Conservation (phyloP, 768 basidiomycete species). For the Rhizopogon sp. region DNA sequence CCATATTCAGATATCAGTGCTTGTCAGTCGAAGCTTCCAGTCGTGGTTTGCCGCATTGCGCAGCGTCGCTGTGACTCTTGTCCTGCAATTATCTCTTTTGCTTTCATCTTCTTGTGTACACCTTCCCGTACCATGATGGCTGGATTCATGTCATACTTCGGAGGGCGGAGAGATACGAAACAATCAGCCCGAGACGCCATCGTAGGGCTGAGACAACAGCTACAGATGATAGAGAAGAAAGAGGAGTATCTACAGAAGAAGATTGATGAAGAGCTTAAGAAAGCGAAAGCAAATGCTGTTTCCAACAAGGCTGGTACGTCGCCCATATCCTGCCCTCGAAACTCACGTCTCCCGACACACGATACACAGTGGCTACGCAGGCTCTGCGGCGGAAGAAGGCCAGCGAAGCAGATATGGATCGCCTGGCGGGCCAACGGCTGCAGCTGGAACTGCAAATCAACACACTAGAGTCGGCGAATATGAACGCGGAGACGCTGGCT, state of each 20-base stretch:
- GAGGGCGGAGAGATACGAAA: conserved; percentile 76
- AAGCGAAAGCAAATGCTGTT: conserved; percentile 89
- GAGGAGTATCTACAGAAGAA: conserved; percentile 95
- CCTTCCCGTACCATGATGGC: conserved; percentile 51
- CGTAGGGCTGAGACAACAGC: conserved; percentile 85
- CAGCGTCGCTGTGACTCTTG: conserved; percentile 6
- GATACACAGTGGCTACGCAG: conserved; percentile 67
- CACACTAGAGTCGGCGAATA: conserved; percentile 94
- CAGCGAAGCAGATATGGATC: conserved; percentile 81
- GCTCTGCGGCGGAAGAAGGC: conserved; percentile 94
- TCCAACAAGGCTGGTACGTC: conserved; percentile 89
- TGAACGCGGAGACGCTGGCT: conserved; percentile 95
- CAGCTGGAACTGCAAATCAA: conserved; percentile 97
- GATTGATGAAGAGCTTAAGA: conserved; percentile 91
- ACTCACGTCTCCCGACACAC: conserved; percentile 1
- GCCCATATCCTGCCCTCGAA: not conserved
- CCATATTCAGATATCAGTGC: conserved; percentile 21
- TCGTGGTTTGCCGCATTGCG: conserved; percentile 2
- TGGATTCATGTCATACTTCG: conserved; percentile 85
- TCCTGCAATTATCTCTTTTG: not conserved
- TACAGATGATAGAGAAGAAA: conserved; percentile 98
- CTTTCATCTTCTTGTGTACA: conserved; percentile 1
- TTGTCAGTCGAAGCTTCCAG: not conserved
- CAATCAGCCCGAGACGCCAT: conserved; percentile 90
- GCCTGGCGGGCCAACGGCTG: conserved; percentile 76